Conservation (phyloP, 805 yeast species). For the Schizosaccharomyces lindneri region DNA sequence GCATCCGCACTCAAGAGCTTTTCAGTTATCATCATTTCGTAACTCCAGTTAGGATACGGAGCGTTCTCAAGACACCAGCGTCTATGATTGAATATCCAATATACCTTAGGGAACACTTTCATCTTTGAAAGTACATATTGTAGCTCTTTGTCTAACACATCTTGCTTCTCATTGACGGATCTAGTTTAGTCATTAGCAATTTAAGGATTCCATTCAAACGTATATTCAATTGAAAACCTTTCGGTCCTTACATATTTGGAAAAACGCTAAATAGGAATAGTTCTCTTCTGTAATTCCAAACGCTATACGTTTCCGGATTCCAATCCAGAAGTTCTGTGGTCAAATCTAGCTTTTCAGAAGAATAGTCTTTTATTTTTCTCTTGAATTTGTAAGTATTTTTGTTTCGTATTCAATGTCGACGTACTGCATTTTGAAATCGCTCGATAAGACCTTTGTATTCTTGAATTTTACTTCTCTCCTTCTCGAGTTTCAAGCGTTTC, state of each 20-base stretch:
- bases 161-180: conserved; percentile 9
- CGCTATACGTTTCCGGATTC: conserved; percentile 72
- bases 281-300: conserved; percentile 77
- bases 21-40: conserved; percentile 44
- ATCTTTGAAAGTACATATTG: conserved; percentile 32
- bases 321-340: conserved; percentile 33
- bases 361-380: conserved; percentile 6
- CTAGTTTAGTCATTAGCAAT: conserved; percentile 3
- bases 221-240: background rate
- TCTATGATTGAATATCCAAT: conserved; percentile 93
- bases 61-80: conserved; percentile 42
- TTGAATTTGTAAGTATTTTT: background rate
- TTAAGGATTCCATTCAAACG: background rate
- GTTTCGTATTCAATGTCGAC: background rate
- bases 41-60: conserved; percentile 32
- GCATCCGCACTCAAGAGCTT: conserved; percentile 46
- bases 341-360: conserved; percentile 20
- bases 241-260: background rate
- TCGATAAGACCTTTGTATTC: background rate
- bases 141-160: conserved; percentile 31
- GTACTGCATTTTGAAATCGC: background rate
- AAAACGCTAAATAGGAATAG: conserved; percentile 21
- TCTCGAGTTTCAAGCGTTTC: background rate
- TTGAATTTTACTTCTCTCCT: background rate
- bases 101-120: conserved; percentile 56